Evolutionary conservation across 805 yeast genomes (phyloP).

Genomic region (Lipomyces mesembrius): DNA sequence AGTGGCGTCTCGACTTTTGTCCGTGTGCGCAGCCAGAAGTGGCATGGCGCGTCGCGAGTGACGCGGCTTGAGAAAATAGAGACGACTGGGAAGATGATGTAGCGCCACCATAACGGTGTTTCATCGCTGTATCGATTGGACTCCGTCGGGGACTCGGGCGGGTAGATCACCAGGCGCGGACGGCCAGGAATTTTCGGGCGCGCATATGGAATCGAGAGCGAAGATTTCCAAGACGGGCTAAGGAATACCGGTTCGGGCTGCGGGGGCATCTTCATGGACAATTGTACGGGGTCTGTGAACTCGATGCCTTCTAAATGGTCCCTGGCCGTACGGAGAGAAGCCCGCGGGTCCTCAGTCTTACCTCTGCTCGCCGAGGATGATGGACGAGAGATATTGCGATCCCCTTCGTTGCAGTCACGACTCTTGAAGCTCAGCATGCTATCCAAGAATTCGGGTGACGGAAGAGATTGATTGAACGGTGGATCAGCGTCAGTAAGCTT

Average conservation of each 20-base stretch:
- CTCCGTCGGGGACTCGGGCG: neutral
- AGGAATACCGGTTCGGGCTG: slow-evolving; percentile 1
- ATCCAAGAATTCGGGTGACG: neutral
- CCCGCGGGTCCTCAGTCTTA: neutral
- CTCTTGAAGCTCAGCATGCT: neutral
- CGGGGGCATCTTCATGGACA: neutral
- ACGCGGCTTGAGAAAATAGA: slow-evolving; percentile 6
- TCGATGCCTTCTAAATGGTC: neutral
- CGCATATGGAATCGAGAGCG: neutral
- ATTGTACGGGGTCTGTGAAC: neutral
- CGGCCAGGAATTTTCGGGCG: neutral
- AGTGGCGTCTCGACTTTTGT: slow-evolving; percentile 9
- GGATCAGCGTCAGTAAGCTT: neutral
- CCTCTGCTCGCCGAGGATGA: neutral
- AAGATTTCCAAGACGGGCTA: neutral
- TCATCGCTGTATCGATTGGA: neutral
- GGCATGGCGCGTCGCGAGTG: slow-evolving; percentile 8
- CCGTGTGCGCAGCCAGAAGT: slow-evolving; percentile 11
- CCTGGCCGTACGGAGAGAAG: neutral
- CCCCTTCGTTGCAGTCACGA: neutral
- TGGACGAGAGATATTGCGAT: neutral
- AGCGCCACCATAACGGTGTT: slow-evolving; percentile 20
- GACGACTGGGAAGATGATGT: slow-evolving; percentile 14
- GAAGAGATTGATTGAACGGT: neutral
- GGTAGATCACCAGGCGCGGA: neutral